Percentiles rank a stretch among this genome's conserved stretches.
Evolutionary conservation across 1,284 basidiomycete genomes (phyloP).

Genomic region (Austropuccinia psidii): DNA sequence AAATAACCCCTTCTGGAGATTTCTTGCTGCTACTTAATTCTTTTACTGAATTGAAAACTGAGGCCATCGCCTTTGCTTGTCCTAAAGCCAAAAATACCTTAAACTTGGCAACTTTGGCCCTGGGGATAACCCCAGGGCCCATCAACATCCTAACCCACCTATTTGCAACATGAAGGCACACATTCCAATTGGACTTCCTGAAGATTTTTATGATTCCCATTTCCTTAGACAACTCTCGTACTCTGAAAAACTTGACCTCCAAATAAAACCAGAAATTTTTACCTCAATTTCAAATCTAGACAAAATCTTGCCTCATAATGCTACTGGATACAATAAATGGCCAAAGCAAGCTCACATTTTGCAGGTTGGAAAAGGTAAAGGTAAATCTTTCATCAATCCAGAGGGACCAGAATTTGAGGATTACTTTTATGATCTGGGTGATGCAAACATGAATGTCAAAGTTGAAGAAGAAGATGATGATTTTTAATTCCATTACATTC

Average conservation of each 20-base stretch:
- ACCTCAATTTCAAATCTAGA: neutral
- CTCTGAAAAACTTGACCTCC: neutral
- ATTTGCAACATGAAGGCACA: neutral
- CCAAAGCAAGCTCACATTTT: neutral
- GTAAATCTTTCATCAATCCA: neutral
- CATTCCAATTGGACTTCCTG: constrained; percentile 23
- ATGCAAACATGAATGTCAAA: neutral
- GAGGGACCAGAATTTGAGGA: neutral
- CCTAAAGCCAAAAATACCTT: neutral
- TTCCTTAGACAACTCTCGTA: neutral
- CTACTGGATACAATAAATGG: neutral
- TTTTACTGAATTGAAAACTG: constrained; percentile 20
- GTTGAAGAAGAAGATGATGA: constrained; percentile 8
- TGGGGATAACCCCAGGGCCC: neutral
- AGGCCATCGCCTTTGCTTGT: neutral
- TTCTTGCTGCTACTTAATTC: constrained; percentile 2
- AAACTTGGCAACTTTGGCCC: no score
- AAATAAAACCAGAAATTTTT: neutral
- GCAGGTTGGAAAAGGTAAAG: neutral
- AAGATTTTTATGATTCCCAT: neutral
- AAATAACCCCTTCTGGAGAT: neutral
- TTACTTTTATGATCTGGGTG: neutral
- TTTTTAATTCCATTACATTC: no score
- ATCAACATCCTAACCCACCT: neutral
- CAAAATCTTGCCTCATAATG: neutral